A percentile compares a stretch with the other conserved stretches of the same genome.
phyloP scores from a whole-genome alignment of 2,329 filamentous ascomycete genomes.

The Arthroderma uncinatum region DNA sequence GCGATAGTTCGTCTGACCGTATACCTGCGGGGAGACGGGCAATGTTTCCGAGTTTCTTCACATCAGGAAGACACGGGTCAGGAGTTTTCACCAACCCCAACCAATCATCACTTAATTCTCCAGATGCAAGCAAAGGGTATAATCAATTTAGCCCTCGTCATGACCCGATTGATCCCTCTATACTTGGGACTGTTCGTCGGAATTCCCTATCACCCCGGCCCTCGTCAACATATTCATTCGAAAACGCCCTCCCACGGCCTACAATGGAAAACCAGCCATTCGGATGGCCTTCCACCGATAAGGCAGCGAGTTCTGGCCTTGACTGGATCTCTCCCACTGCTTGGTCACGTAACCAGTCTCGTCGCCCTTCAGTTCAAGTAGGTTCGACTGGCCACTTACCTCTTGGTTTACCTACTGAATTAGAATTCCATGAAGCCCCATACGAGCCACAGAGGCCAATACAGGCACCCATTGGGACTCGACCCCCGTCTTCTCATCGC shows the following conservation, averaged over 20 bases:
- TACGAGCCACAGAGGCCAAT: slow-evolving; percentile 42
- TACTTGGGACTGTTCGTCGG: slow-evolving; percentile 33
- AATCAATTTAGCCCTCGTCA: slow-evolving; percentile 39
- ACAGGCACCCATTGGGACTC: slow-evolving; percentile 66
- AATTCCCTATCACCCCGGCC: slow-evolving; percentile 38
- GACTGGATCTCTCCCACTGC: slow-evolving; percentile 45
- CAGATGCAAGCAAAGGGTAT: slow-evolving; percentile 31
- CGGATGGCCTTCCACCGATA: slow-evolving; percentile 48
- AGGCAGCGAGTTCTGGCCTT: slow-evolving; percentile 43
- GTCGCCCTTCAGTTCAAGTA: slow-evolving; percentile 67
- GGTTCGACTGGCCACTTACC: slow-evolving; percentile 58
- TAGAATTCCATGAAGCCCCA: slow-evolving; percentile 37
- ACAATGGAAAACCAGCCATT: slow-evolving; percentile 70
- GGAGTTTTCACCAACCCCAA: slow-evolving; percentile 24
- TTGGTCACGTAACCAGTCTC: slow-evolving; percentile 67
- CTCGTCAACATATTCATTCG: slow-evolving; percentile 46
- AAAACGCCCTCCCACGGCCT: slow-evolving; percentile 54
- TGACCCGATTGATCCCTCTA: slow-evolving; percentile 37
- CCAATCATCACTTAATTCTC: slow-evolving; percentile 23
- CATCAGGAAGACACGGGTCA: slow-evolving; percentile 28
- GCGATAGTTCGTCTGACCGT: slow-evolving; percentile 31
- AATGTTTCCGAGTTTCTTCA: slow-evolving; percentile 35
- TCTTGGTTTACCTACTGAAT: slow-evolving; percentile 43
- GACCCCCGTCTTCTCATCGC: slow-evolving; percentile 50
- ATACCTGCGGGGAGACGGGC: slow-evolving; percentile 28